Base-by-base conservation (phyloP, 2,329 filamentous ascomycete species). In the Pseudopyrenochaeta lycopersici region DNA sequence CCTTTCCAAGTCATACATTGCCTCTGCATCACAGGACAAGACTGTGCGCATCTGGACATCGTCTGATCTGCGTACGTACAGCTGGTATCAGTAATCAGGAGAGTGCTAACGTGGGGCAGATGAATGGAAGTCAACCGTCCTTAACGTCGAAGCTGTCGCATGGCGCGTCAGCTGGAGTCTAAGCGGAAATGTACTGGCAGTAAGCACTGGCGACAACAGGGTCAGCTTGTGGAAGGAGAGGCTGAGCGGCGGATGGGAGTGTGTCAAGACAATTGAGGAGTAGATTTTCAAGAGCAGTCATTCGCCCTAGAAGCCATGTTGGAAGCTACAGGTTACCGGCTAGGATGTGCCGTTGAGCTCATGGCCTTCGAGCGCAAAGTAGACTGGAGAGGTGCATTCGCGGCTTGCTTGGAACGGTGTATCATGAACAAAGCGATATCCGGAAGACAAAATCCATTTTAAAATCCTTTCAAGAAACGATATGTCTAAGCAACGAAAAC, bases 171-270 rank as follows among this genome's bases (percentile, higher is more conserved):
- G 92, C 83, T 99, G 95, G 95, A 97, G 92, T 68, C 82, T 98
- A 73, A 97, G 92, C 76, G 95, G 95, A 46, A 99, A 99, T 75
- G 93, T 98, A 17, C 83, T 99, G 67, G 95, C 95, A 9, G 92
- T 97, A 58, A 95, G 90, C 73, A 92, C 92, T 33, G 91, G 90
- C 21, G 94, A 99, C 79, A 99, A 99, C 83, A 93, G 96, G 80
- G 93, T 99, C 50, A 96, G 90, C 48, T 78, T 99, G 76, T 99
- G 94, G 94, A 99, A 98, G 85, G 95, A 99, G 85, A 96, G 96
- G 75, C 81, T 99, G 67, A 90, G 90, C 75, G 95, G 95, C 49
- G 91, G 96, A 73, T 99, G 95, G 95, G 93, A 98, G 79, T 91
- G 90, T 70, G 91, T 98, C 63, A 97, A 97, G 85, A 92, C 91